A percentile compares a stretch with the other conserved stretches of the same genome.
phyloP scores from a whole-genome alignment of 768 basidiomycete species.

The Mrakia gelida region DNA sequence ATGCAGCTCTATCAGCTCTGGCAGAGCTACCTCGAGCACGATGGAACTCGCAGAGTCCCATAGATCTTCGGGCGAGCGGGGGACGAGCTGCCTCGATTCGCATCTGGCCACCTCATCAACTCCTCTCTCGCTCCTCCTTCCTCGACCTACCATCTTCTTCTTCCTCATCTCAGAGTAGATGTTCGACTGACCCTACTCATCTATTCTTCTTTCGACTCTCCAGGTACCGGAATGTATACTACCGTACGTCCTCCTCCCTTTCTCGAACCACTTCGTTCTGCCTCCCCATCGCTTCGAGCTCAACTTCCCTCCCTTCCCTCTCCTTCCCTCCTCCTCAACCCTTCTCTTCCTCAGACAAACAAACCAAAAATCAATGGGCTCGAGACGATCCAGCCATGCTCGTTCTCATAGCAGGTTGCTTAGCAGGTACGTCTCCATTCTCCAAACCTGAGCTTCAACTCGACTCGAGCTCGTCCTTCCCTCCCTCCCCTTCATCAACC shows the following conservation, averaged over 20 bases:
- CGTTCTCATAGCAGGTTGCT: constrained; percentile 72
- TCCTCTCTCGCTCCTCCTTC: neutral
- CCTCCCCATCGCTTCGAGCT: constrained; percentile 5
- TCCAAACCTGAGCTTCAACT: neutral
- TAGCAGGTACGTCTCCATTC: constrained; percentile 55
- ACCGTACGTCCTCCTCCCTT: constrained; percentile 57
- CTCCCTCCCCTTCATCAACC: neutral
- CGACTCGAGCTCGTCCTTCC: neutral
- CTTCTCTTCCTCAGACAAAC: constrained; percentile 47
- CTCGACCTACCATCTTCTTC: neutral
- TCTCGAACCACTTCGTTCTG: neutral
- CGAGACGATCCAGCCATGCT: constrained; percentile 95
- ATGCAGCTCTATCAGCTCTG: too few species aligned
- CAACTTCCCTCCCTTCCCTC: neutral
- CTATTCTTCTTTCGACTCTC: neutral
- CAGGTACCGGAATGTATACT: constrained; percentile 94
- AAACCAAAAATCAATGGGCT: constrained; percentile 98
- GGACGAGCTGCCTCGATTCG: too few species aligned
- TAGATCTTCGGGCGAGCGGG: too few species aligned
- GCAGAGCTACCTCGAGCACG: too few species aligned
- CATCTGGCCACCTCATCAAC: neutral
- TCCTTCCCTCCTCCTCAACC: neutral
- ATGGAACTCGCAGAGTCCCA: neutral
- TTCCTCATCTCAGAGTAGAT: neutral
- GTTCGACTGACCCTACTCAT: neutral